Base-by-base conservation (phyloP, 2,329 filamentous ascomycete species). In the Mycocentrospora acerina region DNA sequence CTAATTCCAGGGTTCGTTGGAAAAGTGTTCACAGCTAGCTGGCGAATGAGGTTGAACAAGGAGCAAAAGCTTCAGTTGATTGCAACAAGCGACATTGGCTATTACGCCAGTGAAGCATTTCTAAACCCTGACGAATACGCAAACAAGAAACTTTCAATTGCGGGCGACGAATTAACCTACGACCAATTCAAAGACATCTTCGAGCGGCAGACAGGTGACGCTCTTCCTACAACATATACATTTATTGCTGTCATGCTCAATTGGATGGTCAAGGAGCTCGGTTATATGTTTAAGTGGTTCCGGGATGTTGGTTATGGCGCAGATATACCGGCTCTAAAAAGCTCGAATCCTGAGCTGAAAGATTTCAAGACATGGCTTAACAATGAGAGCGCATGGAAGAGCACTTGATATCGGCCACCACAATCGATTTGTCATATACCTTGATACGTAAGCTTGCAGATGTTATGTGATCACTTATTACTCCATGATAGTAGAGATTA, bases 281-380 rank as follows among this genome's bases (percentile, higher is more conserved):
- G 66, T 1, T 40, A 48, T 7, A 76, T 76, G 72, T 72, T 70
- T 36, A 50, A 62, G 14, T 79, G 75, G 73, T 76, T 78, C 29
- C 48, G 54, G 24, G 61, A 66, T 5, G 58, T 62, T 5, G 73
- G 72, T 0, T 77, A 66, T 46, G 59, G 57, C 3, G 71, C 65
- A 0, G 68, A 78, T 55, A 60, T 78, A 22, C 15, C 44, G n/a
- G 57, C 51, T 17, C 43, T 70, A 28, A 70, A 53, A 53, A 58
- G 60, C 38, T 47, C 62, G 37, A 56, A 77, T 54, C 71, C 73
- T 1, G 61, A 53, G 2, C 46, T 77, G 60, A 70, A 68, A 54
- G 61, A 70, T 32, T 76, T 75, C 40, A 59, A 51, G 26, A 56
- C 53, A 3, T 78, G 73, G 71, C 37, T 78, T 35, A 35, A 65